Percentiles rank a stretch among this genome's conserved stretches.
These are phyloP conservation scores for Leccinum truebloodii DNA, from an alignment of 768 basidiomycete genomes.

Conservation along the genomic window DNA sequence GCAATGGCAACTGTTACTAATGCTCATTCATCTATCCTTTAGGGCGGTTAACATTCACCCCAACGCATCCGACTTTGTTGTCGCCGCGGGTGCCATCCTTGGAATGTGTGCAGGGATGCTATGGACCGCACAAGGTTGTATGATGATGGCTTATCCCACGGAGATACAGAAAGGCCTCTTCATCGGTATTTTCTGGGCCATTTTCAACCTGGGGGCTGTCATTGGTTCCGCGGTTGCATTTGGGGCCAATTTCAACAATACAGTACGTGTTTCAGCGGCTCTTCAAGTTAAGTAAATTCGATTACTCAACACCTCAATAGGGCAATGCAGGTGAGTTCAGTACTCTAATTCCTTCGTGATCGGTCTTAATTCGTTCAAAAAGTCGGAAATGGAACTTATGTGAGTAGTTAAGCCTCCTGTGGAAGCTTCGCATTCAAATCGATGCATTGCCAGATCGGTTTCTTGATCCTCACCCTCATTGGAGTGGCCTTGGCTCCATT, in stretches of 20 bases:
- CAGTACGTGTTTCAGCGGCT: slow-evolving; percentile 38
- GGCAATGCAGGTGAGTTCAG: slow-evolving; percentile 30
- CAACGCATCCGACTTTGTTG: slow-evolving; percentile 59
- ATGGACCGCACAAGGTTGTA: slow-evolving; percentile 84
- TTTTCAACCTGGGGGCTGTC: slow-evolving; percentile 82
- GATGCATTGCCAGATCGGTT: slow-evolving; percentile 58
- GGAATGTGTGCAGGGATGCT: slow-evolving; percentile 72
- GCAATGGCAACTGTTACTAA: not conserved
- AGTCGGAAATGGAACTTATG: slow-evolving; percentile 78
- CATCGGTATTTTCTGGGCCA: slow-evolving; percentile 81
- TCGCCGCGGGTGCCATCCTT: slow-evolving; percentile 70
- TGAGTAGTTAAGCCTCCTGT: slow-evolving; percentile 35
- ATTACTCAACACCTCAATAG: slow-evolving; percentile 15
- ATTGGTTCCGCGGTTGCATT: slow-evolving; percentile 77
- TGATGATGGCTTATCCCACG: slow-evolving; percentile 84
- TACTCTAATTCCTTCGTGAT: not conserved
- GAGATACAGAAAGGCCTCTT: slow-evolving; percentile 75
- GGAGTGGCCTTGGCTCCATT: slow-evolving; percentile 66
- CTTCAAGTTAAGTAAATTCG: not conserved
- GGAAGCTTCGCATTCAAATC: not conserved
- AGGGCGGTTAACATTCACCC: slow-evolving; percentile 74
- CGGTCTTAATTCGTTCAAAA: slow-evolving; percentile 4
- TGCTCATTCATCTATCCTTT: slow-evolving; percentile 4
- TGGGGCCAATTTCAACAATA: slow-evolving; percentile 66
- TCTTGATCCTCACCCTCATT: slow-evolving; percentile 69